These are phyloP conservation scores for Xylaria sp. DNA, from an alignment of 2,329 filamentous ascomycete species.

Conservation along the genomic window DNA sequence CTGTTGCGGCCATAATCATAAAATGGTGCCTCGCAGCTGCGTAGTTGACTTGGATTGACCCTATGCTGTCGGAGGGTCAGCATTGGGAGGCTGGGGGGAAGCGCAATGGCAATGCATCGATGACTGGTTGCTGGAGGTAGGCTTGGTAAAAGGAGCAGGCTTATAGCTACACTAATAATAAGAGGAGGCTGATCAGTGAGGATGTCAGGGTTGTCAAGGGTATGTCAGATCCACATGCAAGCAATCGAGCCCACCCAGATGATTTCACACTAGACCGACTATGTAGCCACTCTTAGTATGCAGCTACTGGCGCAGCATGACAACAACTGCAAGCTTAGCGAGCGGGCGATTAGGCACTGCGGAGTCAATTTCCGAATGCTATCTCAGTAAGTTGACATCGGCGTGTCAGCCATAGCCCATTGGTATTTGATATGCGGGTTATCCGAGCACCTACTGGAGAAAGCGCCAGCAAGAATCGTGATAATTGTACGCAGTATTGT, in stretches of 20 bases:
- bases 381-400: neutral
- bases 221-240: constrained; percentile 36
- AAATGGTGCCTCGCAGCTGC: constrained; percentile 28
- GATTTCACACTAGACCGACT: constrained; percentile 5
- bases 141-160: constrained; percentile 25
- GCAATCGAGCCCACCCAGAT: constrained; percentile 31
- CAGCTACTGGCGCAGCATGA: constrained; percentile 8
- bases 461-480: constrained; percentile 15
- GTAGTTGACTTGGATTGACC: constrained; percentile 24
- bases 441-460: neutral
- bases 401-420: neutral
- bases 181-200: constrained; percentile 31
- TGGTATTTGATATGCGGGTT: neutral
- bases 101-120: constrained; percentile 34
- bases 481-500: neutral
- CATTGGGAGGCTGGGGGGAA: constrained; percentile 31
- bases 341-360: constrained; percentile 3
- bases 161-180: constrained; percentile 15
- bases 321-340: constrained; percentile 1
- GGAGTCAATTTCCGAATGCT: constrained; percentile 7
- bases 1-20: constrained; percentile 49
- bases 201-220: constrained; percentile 25
- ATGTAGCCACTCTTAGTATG: constrained; percentile 8
- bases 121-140: constrained; percentile 17
- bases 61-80: constrained; percentile 33